Evolutionary conservation across 1,284 basidiomycete genomes (phyloP), one percentile per base, ranked within the genome.

Genomic region (Trichosporon sp.): DNA sequence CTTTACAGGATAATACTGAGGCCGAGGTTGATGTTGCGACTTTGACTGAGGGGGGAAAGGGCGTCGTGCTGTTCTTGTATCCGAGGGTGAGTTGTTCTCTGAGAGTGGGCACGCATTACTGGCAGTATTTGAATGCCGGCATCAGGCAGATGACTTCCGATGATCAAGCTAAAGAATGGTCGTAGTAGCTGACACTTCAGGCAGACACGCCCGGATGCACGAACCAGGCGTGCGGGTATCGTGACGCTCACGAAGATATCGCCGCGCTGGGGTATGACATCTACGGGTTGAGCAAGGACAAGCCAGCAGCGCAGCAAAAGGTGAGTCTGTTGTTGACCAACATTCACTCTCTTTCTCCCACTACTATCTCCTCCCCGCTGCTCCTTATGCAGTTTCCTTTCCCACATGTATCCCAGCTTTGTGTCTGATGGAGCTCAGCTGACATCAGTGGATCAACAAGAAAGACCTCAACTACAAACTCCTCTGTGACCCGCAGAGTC

Each of bases 211-310:
- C 89, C 57, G 90, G 91, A 36, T 94, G 92, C 81, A 94, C 91
- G 2, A 88, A 81, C 36, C 92, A 95, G 78, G 92, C 92, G 0
- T 95, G 92, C 75, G 89, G 88, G 4, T 95, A 89, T 83, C 86
- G 93, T 34, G 93, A 96, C 77, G 82, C 82, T 54, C 90, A 90
- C 77, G 83, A 86, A 8, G 88, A 90, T 68, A 94, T 95, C 76
- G 82, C 84, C 2, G 82, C 84, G 5, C 75, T 85, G 61, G 84
- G 87, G 56, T 96, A 88, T 80, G 84, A 84, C 46, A 88, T 96
- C 44, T 94, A 91, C 78, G 93, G 93, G 65, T 80, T 97, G 65
- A 93, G 90, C 71, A 88, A 88, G 23, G 94, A 96, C 78, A 83
- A 85, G n/a, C 86, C 91, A 0, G 75, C 84, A 6, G 88, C 90